Conservation (phyloP, 768 basidiomycete genomes). For the Boletellus ananiceps region DNA sequence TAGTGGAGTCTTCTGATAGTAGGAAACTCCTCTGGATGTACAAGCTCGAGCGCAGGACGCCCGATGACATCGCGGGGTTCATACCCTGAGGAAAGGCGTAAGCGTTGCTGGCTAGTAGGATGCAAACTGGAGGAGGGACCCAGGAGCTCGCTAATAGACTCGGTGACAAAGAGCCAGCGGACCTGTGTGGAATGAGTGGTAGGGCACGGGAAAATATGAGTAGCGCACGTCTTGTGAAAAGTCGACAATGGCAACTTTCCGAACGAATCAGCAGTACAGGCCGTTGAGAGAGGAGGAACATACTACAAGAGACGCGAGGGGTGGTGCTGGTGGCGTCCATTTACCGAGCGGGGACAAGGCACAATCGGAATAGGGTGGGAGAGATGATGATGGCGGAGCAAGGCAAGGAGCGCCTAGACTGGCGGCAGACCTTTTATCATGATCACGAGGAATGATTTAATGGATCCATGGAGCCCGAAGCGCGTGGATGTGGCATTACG, state of each 20-base stretch:
- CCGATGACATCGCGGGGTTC: constrained; percentile 71
- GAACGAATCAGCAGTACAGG: constrained; percentile 5
- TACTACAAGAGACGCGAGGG: constrained; percentile 78
- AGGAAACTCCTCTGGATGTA: constrained; percentile 75
- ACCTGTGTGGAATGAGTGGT: constrained; percentile 38
- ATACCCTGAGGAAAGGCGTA: constrained; percentile 45
- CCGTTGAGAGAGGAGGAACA: constrained; percentile 28
- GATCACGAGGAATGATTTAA: constrained; percentile 7
- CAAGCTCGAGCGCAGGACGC: constrained; percentile 64
- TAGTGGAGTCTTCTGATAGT: constrained; percentile 67
- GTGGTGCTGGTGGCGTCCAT: constrained; percentile 39
- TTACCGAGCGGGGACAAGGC: not conserved
- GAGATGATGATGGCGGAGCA: too few species aligned
- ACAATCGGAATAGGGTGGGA: not conserved
- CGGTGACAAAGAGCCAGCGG: constrained; percentile 63
- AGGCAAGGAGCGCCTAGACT: not conserved
- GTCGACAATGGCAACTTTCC: constrained; percentile 72
- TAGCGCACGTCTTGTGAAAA: constrained; percentile 63
- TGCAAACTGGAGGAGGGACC: constrained; percentile 33
- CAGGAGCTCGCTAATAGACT: constrained; percentile 60
- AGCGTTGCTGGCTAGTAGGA: not conserved
- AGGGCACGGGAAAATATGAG: not conserved
- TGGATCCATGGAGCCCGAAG: constrained; percentile 14
- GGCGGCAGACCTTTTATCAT: constrained; percentile 15
- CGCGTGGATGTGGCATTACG: constrained; percentile 15